These are phyloP conservation scores for Leccinum pellstonianum DNA, from an alignment of 768 basidiomycete genomes.

Conservation along the genomic window DNA sequence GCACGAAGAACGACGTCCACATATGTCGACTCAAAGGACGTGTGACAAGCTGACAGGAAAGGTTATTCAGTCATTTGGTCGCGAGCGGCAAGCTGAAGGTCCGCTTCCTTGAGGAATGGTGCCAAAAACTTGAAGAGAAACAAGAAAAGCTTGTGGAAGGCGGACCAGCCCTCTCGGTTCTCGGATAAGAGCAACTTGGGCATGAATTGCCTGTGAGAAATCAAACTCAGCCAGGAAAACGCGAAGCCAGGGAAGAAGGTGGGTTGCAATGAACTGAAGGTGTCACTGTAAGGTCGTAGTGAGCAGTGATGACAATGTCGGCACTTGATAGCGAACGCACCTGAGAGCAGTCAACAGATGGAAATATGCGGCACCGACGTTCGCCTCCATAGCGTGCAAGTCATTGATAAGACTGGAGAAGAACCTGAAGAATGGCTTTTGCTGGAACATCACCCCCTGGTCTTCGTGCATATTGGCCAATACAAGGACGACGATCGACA, in stretches of 20 bases:
- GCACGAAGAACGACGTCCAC: too few relatives aligned
- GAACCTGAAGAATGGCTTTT: slow-evolving; percentile 98
- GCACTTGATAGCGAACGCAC: slow-evolving; percentile 38
- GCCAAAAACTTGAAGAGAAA: slow-evolving; percentile 94
- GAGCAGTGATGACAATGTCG: background rate
- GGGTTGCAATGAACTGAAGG: slow-evolving; percentile 93
- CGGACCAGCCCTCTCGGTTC: slow-evolving; percentile 94
- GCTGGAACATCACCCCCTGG: slow-evolving; percentile 86
- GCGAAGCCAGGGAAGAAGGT: slow-evolving; percentile 97
- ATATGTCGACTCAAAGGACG: too few relatives aligned
- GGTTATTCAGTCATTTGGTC: slow-evolving; percentile 37
- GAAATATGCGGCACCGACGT: slow-evolving; percentile 88
- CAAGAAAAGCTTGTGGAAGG: slow-evolving; percentile 91
- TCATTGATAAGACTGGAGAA: slow-evolving; percentile 96
- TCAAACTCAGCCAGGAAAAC: slow-evolving; percentile 96
- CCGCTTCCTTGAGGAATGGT: slow-evolving; percentile 83
- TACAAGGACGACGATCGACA: slow-evolving; percentile 96
- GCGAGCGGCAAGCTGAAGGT: slow-evolving; percentile 75
- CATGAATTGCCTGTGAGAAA: slow-evolving; percentile 91
- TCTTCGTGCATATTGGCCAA: slow-evolving; percentile 95
- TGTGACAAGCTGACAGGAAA: too few relatives aligned
- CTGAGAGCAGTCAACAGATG: slow-evolving; percentile 84
- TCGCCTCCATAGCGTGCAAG: slow-evolving; percentile 79
- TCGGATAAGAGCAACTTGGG: slow-evolving; percentile 84
- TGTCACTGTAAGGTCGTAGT: slow-evolving; percentile 57